Evolutionary conservation across 1,284 basidiomycete genomes (phyloP).

Genomic region (Inonotus hispidus): DNA sequence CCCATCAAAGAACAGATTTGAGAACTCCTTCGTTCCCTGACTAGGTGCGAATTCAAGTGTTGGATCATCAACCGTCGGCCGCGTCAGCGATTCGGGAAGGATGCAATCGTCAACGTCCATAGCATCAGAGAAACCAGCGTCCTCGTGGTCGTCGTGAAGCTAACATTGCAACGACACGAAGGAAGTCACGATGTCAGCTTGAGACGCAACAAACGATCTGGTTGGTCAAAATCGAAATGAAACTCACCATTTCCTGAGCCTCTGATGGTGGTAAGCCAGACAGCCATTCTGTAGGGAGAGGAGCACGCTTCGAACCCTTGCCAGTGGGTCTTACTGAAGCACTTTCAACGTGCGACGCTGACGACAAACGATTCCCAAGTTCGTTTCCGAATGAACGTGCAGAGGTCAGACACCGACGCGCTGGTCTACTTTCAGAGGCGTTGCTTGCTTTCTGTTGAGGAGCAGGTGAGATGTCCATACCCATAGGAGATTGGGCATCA

Average conservation of each 20-base stretch:
- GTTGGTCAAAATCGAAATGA: constrained; percentile 16
- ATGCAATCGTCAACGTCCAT: constrained; percentile 28
- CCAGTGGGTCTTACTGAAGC: constrained; percentile 29
- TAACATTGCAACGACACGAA: constrained; percentile 9
- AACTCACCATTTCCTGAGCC: constrained; percentile 25
- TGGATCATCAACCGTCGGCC: constrained; percentile 25
- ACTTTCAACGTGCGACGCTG: constrained; percentile 33
- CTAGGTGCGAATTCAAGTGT: constrained; percentile 37
- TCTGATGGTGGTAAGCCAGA: constrained; percentile 16
- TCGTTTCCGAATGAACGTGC: constrained; percentile 67
- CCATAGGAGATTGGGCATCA: constrained; percentile 23
- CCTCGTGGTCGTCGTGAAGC: neutral
- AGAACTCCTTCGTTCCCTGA: constrained; percentile 48
- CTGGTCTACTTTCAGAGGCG: constrained; percentile 9
- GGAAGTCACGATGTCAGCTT: neutral
- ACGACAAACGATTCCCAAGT: constrained; percentile 45
- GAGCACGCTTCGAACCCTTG: constrained; percentile 54
- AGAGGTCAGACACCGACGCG: constrained; percentile 52
- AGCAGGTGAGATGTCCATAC: constrained; percentile 78
- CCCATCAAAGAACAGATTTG: constrained; percentile 55
- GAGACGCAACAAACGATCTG: neutral
- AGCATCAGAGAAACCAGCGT: constrained; percentile 15
- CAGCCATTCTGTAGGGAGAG: constrained; percentile 62
- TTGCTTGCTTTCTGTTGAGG: constrained; percentile 29
- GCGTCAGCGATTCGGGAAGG: constrained; percentile 27